phyloP scores from a whole-genome alignment of 495 filamentous ascomycete species.

The Penicillium subrubescens region DNA sequence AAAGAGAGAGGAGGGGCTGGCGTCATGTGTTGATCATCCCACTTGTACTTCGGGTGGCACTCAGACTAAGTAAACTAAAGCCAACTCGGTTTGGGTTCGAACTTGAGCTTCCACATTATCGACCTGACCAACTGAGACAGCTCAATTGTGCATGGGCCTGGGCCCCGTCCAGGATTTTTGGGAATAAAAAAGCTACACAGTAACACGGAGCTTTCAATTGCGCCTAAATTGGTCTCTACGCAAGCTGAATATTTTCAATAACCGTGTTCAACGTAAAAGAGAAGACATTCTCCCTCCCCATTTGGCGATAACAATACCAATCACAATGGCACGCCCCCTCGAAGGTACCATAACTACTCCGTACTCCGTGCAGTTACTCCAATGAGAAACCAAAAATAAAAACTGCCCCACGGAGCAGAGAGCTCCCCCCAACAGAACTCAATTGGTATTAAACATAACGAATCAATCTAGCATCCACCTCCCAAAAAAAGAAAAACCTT shows the following conservation, averaged over 20 bases:
- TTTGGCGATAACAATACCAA: background rate
- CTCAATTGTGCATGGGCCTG: background rate
- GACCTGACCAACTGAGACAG: constrained; percentile 2
- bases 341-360: no score
- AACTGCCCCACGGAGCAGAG: background rate
- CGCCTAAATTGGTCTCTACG: background rate
- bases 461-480: background rate
- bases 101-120: background rate
- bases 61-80: background rate
- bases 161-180: background rate
- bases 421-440: constrained; percentile 3
- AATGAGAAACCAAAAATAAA: background rate
- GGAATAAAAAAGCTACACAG: background rate
- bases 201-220: background rate
- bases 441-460: constrained; percentile 4
- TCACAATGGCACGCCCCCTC: background rate
- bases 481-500: background rate
- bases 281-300: background rate
- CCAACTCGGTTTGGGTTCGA: background rate
- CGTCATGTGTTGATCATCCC: constrained; percentile 39
- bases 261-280: background rate
- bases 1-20: constrained; percentile 21
- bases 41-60: constrained; percentile 2
- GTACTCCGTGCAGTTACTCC: no score
- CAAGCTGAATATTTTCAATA: background rate